These are phyloP conservation scores for Endoconidiophora polonica DNA, from an alignment of 2,329 filamentous ascomycete species.

Conservation along the genomic window DNA sequence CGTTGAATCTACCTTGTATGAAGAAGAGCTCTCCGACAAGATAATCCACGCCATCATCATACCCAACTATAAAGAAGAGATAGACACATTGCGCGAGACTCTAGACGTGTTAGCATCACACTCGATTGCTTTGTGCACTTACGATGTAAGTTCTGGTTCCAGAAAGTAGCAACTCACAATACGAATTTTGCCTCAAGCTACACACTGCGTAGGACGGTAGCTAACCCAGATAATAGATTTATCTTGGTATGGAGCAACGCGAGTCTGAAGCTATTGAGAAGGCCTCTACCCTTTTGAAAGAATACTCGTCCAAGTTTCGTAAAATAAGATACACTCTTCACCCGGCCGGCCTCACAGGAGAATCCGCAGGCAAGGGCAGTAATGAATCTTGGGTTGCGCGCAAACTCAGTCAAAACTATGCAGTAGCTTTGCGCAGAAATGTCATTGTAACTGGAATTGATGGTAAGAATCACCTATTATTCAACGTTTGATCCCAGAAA, in stretches of 20 bases:
- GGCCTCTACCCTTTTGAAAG: conserved; percentile 42
- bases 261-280: conserved; percentile 45
- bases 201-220: too few species aligned
- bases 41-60: conserved; percentile 51
- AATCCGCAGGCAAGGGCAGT: conserved; percentile 58
- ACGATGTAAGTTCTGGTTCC: conserved; percentile 42
- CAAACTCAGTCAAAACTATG: conserved; percentile 46
- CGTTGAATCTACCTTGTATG: conserved; percentile 15
- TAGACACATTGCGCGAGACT: conserved; percentile 50
- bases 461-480: conserved; percentile 31
- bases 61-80: conserved; percentile 59
- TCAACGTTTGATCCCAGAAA: background rate
- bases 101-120: conserved; percentile 53
- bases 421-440: conserved; percentile 34
- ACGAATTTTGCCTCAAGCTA: too few species aligned
- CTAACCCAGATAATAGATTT: conserved; percentile 33
- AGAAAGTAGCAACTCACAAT: background rate
- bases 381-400: conserved; percentile 56
- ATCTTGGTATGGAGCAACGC: conserved; percentile 56
- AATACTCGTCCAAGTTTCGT: conserved; percentile 48
- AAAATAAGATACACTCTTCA: conserved; percentile 52
- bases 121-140: conserved; percentile 42
- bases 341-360: conserved; percentile 46
- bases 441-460: conserved; percentile 57
- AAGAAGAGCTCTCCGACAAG: conserved; percentile 25